Conservation (phyloP, 257 asterid species). For the Galeopsis tetrahit region DNA sequence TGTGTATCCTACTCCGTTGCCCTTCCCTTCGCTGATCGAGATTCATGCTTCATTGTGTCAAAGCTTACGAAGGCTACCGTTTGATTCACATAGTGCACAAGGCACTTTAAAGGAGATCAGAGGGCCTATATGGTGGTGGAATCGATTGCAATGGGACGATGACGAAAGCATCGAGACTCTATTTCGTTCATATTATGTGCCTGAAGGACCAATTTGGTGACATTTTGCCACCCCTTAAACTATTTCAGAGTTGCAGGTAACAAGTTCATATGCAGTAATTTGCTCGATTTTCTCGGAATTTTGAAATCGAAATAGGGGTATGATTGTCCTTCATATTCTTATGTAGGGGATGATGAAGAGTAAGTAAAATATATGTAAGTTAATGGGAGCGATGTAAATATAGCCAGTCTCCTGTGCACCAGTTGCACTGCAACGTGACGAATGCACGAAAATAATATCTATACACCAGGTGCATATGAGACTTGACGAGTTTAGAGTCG, state of each 20-base stretch:
- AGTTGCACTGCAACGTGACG: too few species aligned
- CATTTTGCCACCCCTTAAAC: not conserved
- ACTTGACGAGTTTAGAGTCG: too few species aligned
- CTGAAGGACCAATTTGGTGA: constrained; percentile 26
- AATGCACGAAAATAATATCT: too few species aligned
- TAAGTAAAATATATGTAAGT: constrained; percentile 73
- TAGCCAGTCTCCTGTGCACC: constrained; percentile 22
- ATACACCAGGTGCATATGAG: too few species aligned
- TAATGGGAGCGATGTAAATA: constrained; percentile 77
- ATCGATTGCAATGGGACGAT: constrained; percentile 31
- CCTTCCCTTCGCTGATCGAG: constrained; percentile 30
- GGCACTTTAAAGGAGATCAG: constrained; percentile 33
- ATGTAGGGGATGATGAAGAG: constrained; percentile 75
- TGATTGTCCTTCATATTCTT: constrained; percentile 75
- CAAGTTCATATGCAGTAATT: not conserved
- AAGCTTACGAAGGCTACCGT: constrained; percentile 30
- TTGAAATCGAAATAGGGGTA: constrained; percentile 19
- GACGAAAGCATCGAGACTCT: constrained; percentile 25
- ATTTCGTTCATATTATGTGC: constrained; percentile 23
- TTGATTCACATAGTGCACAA: constrained; percentile 24
- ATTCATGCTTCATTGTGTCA: constrained; percentile 22
- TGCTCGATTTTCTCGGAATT: constrained; percentile 8
- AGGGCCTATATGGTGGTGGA: constrained; percentile 34
- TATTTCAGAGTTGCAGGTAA: not conserved
- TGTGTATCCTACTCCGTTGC: constrained; percentile 28